Conservation (phyloP, 1,284 basidiomycete species). For the Microstroma glucosiphilum region DNA sequence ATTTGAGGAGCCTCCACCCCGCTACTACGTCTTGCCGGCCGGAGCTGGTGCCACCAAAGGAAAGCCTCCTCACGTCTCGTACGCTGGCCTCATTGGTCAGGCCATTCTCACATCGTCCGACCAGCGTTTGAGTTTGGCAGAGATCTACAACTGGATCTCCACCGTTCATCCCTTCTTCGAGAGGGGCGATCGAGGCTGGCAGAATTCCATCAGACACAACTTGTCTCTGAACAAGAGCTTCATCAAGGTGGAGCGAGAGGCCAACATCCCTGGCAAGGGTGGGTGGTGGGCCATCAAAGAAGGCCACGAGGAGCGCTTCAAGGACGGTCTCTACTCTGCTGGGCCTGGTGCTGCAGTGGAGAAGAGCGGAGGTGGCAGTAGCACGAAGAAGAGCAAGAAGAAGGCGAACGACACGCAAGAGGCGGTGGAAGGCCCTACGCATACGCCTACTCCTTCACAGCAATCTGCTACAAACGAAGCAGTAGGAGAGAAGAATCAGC, state of each 20-base stretch:
- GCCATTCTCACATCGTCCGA: slow-evolving; percentile 79
- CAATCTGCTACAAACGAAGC: not conserved
- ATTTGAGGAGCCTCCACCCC: slow-evolving; percentile 33
- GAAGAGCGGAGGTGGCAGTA: slow-evolving; percentile 22
- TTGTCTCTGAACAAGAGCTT: slow-evolving; percentile 80
- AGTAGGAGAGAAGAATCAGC: not conserved
- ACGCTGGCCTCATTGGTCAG: slow-evolving; percentile 91
- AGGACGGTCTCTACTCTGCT: slow-evolving; percentile 36
- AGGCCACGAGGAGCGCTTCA: slow-evolving; percentile 48
- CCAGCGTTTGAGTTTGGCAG: slow-evolving; percentile 80
- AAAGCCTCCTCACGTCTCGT: slow-evolving; percentile 57
- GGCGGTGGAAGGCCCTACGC: not conserved
- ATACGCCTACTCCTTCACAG: not conserved
- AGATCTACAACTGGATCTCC: slow-evolving; percentile 93
- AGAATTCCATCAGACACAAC: slow-evolving; percentile 85
- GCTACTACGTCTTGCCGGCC: slow-evolving; percentile 44
- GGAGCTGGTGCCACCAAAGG: slow-evolving; percentile 35
- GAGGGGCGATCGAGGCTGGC: slow-evolving; percentile 88
- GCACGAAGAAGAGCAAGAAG: slow-evolving; percentile 5
- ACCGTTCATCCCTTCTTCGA: slow-evolving; percentile 89
- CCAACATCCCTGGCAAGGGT: slow-evolving; percentile 53
- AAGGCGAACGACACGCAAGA: not conserved
- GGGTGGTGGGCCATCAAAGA: slow-evolving; percentile 52
- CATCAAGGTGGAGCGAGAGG: slow-evolving; percentile 54
- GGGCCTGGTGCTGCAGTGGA: slow-evolving; percentile 16